Conservation (phyloP, 2,329 filamentous ascomycete species). For the Fusarium anguioides region DNA sequence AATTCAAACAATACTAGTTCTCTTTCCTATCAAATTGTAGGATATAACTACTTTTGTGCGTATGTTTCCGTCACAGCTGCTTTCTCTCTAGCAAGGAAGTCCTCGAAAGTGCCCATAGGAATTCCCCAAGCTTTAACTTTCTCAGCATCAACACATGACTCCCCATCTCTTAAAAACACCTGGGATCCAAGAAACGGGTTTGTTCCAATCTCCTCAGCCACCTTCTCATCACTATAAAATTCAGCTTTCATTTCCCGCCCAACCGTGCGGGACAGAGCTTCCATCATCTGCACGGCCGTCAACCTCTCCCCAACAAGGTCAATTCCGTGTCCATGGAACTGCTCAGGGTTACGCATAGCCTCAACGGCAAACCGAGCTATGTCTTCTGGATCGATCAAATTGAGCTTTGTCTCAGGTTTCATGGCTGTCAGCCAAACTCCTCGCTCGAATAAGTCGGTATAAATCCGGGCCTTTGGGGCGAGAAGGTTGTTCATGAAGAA, state of each 20-base stretch:
- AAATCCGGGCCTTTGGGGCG: neutral
- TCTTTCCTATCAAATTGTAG: too few species aligned
- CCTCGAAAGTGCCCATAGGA: neutral
- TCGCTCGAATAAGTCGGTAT: neutral
- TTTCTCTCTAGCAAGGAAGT: neutral
- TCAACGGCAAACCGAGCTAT: neutral
- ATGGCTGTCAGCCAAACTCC: neutral
- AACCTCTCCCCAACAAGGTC: slow-evolving; percentile 1
- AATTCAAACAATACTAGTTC: too few species aligned
- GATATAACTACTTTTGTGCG: too few species aligned
- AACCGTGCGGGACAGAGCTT: accelerated
- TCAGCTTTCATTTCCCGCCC: neutral
- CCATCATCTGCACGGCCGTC: neutral
- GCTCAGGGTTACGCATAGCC: accelerated
- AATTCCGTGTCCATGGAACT: accelerated
- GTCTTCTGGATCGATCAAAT: neutral
- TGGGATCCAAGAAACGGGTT: neutral
- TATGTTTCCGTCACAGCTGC: neutral
- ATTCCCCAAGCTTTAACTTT: neutral
- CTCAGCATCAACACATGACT: neutral
- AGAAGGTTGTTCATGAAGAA: slow-evolving; percentile 13
- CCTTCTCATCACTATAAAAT: neutral
- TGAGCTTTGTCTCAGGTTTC: neutral
- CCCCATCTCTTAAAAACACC: neutral
- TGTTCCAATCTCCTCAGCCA: accelerated